phyloP scores from a whole-genome alignment of 2,329 filamentous ascomycete genomes.

The Orbilia quercus region DNA sequence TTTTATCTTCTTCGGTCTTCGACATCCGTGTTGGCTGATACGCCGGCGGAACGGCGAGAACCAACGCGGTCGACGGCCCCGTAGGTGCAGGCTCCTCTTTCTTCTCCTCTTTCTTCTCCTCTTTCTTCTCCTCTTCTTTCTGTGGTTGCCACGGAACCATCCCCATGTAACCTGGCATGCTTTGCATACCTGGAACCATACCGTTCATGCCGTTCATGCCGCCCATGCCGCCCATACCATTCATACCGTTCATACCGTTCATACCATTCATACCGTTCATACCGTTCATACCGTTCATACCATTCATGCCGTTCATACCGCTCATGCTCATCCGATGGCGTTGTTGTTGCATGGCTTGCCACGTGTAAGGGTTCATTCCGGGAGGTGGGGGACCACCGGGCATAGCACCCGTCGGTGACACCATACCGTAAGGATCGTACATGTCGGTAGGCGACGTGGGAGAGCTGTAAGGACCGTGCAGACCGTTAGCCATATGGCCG shows the following conservation, averaged over 20 bases:
- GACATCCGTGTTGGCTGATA: conserved; percentile 57
- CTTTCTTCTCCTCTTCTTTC: conserved; percentile 59
- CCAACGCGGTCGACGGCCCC: conserved; percentile 53
- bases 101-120: conserved; percentile 63
- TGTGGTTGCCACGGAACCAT: conserved; percentile 54
- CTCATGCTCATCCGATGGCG: conserved; percentile 39
- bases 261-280: conserved; percentile 37
- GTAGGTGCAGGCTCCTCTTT: conserved; percentile 41
- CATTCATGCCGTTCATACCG: conserved; percentile 19
- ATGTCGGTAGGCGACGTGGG: conserved; percentile 39
- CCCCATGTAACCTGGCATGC: conserved; percentile 47
- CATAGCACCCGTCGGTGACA: conserved; percentile 25
- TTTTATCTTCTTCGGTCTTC: conserved; percentile 52
- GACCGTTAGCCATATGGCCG: conserved; percentile 42
- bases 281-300: conserved; percentile 16
- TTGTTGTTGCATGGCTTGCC: conserved; percentile 42
- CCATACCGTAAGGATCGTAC: conserved; percentile 44
- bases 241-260: no score
- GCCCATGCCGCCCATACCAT: no score
- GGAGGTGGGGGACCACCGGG: conserved; percentile 12
- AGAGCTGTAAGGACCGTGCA: conserved; percentile 40
- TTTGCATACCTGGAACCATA: conserved; percentile 25
- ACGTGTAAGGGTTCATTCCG: conserved; percentile 41
- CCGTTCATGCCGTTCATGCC: conserved; percentile 16
- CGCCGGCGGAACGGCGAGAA: conserved; percentile 60